Percentiles rank a stretch among this genome's conserved stretches.
Evolutionary conservation across 1,139 yeast species (phyloP).

Genomic region (Suhomyces bolitotheri): DNA sequence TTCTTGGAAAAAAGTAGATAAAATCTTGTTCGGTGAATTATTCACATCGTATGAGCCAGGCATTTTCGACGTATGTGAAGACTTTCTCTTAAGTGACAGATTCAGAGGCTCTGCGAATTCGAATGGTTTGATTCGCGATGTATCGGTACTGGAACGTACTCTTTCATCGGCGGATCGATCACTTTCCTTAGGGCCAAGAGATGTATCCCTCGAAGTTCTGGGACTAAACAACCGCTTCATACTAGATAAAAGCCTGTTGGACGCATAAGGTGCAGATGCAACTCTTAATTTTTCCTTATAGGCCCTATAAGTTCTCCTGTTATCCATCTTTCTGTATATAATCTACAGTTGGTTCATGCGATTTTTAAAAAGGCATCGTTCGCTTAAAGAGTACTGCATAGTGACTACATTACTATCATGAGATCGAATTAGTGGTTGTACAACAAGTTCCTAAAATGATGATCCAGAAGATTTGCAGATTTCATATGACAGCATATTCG

Average conservation of each 20-base stretch:
- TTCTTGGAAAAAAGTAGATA: constrained; percentile 69
- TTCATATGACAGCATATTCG: too few relatives aligned
- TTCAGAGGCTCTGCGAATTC: constrained; percentile 16
- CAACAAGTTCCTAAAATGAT: too few relatives aligned
- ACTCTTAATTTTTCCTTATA: constrained; percentile 28
- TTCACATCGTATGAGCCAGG: constrained; percentile 13
- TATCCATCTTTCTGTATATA: too few relatives aligned
- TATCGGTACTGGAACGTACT: not conserved
- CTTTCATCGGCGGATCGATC: not conserved
- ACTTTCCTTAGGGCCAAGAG: not conserved
- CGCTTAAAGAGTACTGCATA: too few relatives aligned
- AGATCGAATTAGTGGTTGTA: too few relatives aligned
- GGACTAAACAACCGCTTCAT: constrained; percentile 32
- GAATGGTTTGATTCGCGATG: constrained; percentile 10
- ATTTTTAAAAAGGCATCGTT: too few relatives aligned
- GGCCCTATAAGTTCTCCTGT: constrained; percentile 39
- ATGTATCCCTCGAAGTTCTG: constrained; percentile 4
- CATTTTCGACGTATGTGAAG: constrained; percentile 4
- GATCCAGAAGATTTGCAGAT: too few relatives aligned
- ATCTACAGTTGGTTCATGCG: too few relatives aligned
- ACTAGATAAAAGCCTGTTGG: constrained; percentile 31
- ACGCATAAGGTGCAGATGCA: constrained; percentile 23
- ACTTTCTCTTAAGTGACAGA: constrained; percentile 6
- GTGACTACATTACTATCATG: too few relatives aligned
- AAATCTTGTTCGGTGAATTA: constrained; percentile 50